A percentile compares a stretch with the other conserved stretches of the same genome.
phyloP scores from a whole-genome alignment of 2,329 filamentous ascomycete species.

The Blastomyces silverae region DNA sequence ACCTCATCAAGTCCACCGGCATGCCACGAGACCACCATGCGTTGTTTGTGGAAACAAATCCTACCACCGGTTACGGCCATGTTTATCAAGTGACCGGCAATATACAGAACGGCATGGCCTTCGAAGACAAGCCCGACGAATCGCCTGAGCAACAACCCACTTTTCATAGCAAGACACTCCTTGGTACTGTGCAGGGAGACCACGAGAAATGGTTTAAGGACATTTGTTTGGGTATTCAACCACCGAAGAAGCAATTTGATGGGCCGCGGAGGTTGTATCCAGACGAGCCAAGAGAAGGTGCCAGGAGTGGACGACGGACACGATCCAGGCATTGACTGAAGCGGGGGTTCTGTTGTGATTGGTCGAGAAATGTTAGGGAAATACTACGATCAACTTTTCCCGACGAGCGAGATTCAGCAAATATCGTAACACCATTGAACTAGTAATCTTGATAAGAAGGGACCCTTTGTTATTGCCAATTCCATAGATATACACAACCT shows the following conservation, averaged over 20 bases:
- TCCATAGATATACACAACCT: background rate
- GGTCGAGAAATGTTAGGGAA: background rate
- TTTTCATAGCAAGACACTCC: slow-evolving; percentile 19
- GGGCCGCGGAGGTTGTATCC: slow-evolving; percentile 6
- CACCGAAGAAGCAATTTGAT: slow-evolving; percentile 14
- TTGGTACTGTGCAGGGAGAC: slow-evolving; percentile 23
- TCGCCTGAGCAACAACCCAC: slow-evolving; percentile 22
- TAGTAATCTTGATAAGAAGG: background rate
- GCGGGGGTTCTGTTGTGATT: background rate
- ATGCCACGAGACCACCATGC: slow-evolving; percentile 27
- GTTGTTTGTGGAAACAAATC: slow-evolving; percentile 25
- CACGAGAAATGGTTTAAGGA: slow-evolving; percentile 6
- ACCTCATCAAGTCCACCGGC: slow-evolving; percentile 21
- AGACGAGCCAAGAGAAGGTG: background rate
- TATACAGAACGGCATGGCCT: slow-evolving; percentile 29
- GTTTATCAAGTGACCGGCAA: slow-evolving; percentile 28
- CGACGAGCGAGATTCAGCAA: background rate
- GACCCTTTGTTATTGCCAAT: background rate
- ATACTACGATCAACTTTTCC: background rate
- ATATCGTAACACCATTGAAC: background rate
- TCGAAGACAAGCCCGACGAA: slow-evolving; percentile 21
- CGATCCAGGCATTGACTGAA: background rate
- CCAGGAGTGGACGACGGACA: slow-evolving; percentile 7
- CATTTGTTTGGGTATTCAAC: background rate
- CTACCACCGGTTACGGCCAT: slow-evolving; percentile 19